phyloP scores from a whole-genome alignment of 78 protist genomes.

The Chrysochromulina parva region DNA sequence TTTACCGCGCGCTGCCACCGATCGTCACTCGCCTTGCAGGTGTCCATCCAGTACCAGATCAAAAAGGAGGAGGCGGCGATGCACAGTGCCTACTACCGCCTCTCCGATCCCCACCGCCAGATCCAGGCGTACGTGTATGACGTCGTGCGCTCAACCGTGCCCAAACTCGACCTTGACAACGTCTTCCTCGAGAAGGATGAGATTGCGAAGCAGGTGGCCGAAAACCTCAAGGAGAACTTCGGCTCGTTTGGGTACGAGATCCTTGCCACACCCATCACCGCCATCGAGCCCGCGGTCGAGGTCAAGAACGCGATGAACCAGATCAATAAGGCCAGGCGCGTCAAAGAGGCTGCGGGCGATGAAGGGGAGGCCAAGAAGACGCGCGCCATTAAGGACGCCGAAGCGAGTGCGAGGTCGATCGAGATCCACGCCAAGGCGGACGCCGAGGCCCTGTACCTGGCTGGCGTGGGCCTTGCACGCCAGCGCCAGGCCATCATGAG shows the following conservation, averaged over 20 bases:
- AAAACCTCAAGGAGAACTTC: neutral
- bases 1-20: too few relatives aligned
- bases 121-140: neutral
- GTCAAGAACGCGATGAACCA: slow-evolving; percentile 10
- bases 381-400: neutral
- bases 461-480: too few relatives aligned
- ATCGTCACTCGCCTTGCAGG: too few relatives aligned
- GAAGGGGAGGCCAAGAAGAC: neutral
- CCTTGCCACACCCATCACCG: slow-evolving; percentile 15
- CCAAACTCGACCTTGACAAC: neutral
- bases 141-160: slow-evolving; percentile 7
- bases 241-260: neutral
- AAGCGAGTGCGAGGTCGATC: neutral
- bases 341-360: neutral
- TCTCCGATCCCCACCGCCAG: neutral
- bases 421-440: neutral
- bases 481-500: too few relatives aligned
- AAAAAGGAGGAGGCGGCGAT: too few relatives aligned
- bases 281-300: neutral
- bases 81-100: too few relatives aligned
- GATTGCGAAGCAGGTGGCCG: neutral
- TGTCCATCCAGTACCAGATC: too few relatives aligned
- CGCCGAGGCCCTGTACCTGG: too few relatives aligned
- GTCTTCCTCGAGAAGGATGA: neutral
- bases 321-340: neutral